phyloP scores from a whole-genome alignment of 2,329 filamentous ascomycete genomes.

The Plenodomus tracheiphilus region DNA sequence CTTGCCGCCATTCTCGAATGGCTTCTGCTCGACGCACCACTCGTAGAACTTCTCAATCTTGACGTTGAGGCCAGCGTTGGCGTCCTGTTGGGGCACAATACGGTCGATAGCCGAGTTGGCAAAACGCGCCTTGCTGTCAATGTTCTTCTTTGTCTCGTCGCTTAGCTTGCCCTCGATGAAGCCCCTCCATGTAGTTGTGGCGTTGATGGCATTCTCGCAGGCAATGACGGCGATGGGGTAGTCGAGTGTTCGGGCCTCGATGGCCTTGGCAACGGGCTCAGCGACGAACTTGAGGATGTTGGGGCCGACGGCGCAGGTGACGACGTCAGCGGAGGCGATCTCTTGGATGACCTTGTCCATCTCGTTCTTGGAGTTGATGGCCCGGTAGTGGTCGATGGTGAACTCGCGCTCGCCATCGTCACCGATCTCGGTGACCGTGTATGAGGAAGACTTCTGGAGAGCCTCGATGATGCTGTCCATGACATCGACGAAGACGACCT shows the following conservation, averaged over 20 bases:
- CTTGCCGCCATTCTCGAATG: conserved; percentile 69
- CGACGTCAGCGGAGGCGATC: conserved; percentile 83
- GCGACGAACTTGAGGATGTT: conserved; percentile 97
- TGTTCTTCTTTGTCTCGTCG: conserved; percentile 65
- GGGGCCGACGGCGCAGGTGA: conserved; percentile 96
- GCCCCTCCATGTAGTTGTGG: conserved; percentile 82
- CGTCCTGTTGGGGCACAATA: conserved; percentile 89
- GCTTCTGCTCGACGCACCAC: conserved; percentile 91
- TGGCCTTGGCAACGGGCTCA: conserved; percentile 91
- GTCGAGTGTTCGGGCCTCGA: conserved; percentile 69
- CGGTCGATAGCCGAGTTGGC: conserved; percentile 98
- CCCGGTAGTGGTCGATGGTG: conserved; percentile 91
- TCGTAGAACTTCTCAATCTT: conserved; percentile 99
- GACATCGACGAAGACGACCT: conserved; percentile 96
- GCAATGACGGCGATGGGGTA: conserved; percentile 88
- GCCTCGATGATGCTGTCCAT: conserved; percentile 79
- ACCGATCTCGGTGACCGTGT: conserved; percentile 92
- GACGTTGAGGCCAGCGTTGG: conserved; percentile 80
- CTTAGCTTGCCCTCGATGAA: conserved; percentile 79
- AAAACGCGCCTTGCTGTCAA: conserved; percentile 78
- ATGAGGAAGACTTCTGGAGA: conserved; percentile 74
- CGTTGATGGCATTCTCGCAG: conserved; percentile 96
- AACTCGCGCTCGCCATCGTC: conserved; percentile 78
- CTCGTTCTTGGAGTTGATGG: conserved; percentile 90
- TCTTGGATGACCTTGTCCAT: conserved; percentile 80